phyloP scores from a whole-genome alignment of 345 rosid genomes.

The Populus nigra region DNA sequence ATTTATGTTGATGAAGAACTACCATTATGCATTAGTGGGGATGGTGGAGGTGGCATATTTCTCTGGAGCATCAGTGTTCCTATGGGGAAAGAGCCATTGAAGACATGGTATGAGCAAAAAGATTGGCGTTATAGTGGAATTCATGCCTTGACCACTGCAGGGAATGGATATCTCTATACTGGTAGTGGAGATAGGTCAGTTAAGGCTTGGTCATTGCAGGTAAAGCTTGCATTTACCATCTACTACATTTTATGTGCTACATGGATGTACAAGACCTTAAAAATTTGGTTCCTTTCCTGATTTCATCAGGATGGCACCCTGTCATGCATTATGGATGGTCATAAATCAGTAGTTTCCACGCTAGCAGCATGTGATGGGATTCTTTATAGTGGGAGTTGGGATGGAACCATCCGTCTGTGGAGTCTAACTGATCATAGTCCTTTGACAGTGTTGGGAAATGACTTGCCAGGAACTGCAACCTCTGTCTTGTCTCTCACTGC shows the following conservation, averaged over 20 bases:
- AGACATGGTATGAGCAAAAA: constrained; percentile 78
- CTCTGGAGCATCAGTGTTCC: constrained; percentile 63
- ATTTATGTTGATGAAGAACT: constrained; percentile 57
- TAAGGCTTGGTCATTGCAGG: constrained; percentile 86
- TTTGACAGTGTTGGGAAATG: constrained; percentile 70
- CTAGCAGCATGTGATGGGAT: constrained; percentile 58
- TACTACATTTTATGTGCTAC: background rate
- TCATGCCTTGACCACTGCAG: constrained; percentile 65
- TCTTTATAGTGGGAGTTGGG: constrained; percentile 93
- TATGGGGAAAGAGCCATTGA: constrained; percentile 57
- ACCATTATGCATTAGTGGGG: constrained; percentile 75
- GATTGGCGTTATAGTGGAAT: constrained; percentile 97
- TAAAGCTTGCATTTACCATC: constrained; percentile 24
- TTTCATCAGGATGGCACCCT: constrained; percentile 57
- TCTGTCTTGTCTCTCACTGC: constrained; percentile 62
- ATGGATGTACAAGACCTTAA: constrained; percentile 1
- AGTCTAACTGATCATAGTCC: constrained; percentile 74
- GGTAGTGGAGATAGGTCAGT: constrained; percentile 91
- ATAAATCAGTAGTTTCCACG: constrained; percentile 80
- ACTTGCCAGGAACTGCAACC: constrained; percentile 42
- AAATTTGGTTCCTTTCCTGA: constrained; percentile 5
- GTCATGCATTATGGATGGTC: constrained; percentile 76
- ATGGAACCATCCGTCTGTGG: constrained; percentile 85
- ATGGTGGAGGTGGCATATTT: constrained; percentile 84
- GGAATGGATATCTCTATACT: constrained; percentile 59